Conservation (phyloP, 768 basidiomycete genomes). For the Podaxis rugospora region DNA sequence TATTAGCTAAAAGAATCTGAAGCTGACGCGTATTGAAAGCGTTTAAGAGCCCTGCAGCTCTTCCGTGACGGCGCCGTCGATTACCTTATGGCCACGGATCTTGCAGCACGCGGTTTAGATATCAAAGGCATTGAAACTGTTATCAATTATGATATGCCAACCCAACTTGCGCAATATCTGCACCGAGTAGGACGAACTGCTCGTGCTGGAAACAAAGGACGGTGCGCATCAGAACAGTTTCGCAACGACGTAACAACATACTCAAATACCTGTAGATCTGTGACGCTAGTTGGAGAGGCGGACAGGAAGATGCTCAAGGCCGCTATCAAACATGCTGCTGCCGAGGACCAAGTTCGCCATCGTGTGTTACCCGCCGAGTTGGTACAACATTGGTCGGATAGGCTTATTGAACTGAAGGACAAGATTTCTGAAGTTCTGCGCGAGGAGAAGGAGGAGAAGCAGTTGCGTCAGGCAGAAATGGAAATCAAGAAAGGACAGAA, state of each 20-base stretch:
- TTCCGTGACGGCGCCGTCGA: constrained; percentile 89
- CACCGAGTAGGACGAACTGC: constrained; percentile 98
- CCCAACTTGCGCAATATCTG: constrained; percentile 87
- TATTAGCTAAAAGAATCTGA: background rate
- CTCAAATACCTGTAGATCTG: constrained; percentile 51
- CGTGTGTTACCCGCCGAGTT: constrained; percentile 79
- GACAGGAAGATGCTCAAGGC: constrained; percentile 97
- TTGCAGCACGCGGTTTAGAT: constrained; percentile 93
- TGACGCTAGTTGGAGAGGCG: constrained; percentile 92
- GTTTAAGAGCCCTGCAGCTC: constrained; percentile 76
- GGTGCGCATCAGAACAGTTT: constrained; percentile 47
- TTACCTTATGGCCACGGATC: constrained; percentile 93
- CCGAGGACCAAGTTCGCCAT: constrained; percentile 81
- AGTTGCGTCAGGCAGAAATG: constrained; percentile 90
- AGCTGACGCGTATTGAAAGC: constrained; percentile 37
- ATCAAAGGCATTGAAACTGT: constrained; percentile 98
- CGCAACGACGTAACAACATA: background rate
- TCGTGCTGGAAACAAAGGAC: constrained; percentile 87
- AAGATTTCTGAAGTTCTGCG: constrained; percentile 77
- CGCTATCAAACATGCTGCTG: constrained; percentile 83
- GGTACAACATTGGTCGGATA: constrained; percentile 64
- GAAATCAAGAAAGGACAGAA: constrained; percentile 93
- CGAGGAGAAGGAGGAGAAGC: constrained; percentile 96
- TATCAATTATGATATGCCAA: constrained; percentile 99
- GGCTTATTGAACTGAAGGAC: constrained; percentile 63